phyloP scores from a whole-genome alignment of 129 eudicot species.

The Centrapalus pauciflorus region DNA sequence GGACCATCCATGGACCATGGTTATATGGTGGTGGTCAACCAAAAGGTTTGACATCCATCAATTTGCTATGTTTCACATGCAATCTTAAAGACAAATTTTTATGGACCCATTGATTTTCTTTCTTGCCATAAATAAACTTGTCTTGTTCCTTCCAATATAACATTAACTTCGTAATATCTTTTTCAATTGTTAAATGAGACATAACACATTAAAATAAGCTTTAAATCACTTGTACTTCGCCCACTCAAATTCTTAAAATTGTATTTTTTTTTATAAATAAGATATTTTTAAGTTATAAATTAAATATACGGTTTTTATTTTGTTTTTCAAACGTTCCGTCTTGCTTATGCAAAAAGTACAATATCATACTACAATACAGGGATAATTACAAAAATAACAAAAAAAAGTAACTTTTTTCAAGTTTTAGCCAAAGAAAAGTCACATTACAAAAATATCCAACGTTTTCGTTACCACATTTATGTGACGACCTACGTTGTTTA shows the following conservation, averaged over 20 bases:
- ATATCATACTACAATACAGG: background rate
- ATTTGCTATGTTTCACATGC: constrained; percentile 29
- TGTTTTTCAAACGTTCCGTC: background rate
- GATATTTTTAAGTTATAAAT: too few relatives aligned
- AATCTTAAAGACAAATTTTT: constrained; percentile 10
- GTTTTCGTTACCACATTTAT: too few relatives aligned
- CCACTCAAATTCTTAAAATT: background rate
- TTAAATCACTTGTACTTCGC: too few relatives aligned
- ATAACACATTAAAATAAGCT: too few relatives aligned
- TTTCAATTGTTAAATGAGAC: background rate
- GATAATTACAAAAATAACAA: too few relatives aligned
- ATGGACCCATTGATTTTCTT: constrained; percentile 7
- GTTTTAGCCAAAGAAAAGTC: too few relatives aligned
- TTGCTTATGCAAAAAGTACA: background rate
- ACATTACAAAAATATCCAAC: too few relatives aligned
- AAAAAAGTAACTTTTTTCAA: too few relatives aligned
- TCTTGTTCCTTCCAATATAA: background rate
- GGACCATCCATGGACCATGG: too few relatives aligned
- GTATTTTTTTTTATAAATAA: too few relatives aligned
- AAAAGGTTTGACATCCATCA: constrained; percentile 25
- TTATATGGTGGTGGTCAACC: constrained; percentile 25
- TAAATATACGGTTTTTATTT: too few relatives aligned
- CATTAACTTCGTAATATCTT: constrained; percentile 1
- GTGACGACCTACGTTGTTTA: too few relatives aligned
- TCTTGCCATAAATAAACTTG: background rate